phyloP scores from a whole-genome alignment of 176 grass and related monocot species.

The Oryza meyeriana region DNA sequence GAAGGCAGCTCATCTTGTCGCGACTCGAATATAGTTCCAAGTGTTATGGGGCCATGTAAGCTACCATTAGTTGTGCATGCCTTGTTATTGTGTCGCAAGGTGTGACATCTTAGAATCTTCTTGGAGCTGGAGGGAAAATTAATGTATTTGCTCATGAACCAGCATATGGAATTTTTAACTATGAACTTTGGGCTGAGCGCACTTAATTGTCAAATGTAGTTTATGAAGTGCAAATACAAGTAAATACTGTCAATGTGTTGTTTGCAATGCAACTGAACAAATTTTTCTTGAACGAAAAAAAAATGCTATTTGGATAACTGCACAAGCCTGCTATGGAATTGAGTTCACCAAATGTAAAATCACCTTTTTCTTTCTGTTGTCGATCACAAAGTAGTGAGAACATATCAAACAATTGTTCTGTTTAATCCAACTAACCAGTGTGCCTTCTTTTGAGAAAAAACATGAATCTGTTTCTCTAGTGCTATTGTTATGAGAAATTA shows the following conservation, averaged over 20 bases:
- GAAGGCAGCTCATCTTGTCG: conserved; percentile 18
- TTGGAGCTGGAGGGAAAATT: background rate
- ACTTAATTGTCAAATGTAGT: background rate
- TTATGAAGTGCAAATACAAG: background rate
- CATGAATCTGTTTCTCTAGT: background rate
- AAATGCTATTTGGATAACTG: background rate
- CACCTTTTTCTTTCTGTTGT: background rate
- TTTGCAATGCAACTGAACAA: background rate
- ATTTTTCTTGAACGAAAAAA: background rate
- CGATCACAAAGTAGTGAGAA: background rate
- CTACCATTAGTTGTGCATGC: background rate
- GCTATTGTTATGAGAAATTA: background rate
- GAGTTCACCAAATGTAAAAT: background rate
- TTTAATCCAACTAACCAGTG: background rate
- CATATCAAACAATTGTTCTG: background rate
- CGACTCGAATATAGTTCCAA: background rate
- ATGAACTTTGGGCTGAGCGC: background rate
- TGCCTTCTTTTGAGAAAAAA: background rate
- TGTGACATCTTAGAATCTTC: background rate
- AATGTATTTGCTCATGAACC: background rate
- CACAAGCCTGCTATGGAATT: background rate
- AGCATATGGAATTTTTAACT: background rate
- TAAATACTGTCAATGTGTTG: background rate
- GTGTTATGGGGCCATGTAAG: background rate
- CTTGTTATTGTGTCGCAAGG: background rate